Base-by-base conservation (phyloP, 2,329 filamentous ascomycete species). In the Botrytis pseudocinerea region DNA sequence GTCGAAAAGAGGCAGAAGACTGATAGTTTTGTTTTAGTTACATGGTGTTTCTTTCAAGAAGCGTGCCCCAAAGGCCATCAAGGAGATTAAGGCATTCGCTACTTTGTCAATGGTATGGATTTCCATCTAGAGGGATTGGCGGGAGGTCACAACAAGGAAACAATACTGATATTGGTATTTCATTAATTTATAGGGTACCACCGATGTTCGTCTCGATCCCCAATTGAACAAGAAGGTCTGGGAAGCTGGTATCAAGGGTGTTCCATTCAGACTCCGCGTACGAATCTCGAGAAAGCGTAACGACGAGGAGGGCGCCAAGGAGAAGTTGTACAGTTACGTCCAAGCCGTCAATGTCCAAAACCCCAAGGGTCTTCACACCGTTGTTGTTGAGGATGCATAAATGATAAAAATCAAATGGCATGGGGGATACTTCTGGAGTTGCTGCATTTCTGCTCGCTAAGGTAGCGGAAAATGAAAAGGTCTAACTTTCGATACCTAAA, bases 141-240 rank as follows among this genome's bases (percentile, higher is more conserved):
- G 35, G 60, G 22, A 59, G 35, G 59, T 63, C 38, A 38, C 44
- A 62, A 18, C 18, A 35, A 69, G 28, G 22, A 46, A 35, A 57
- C 22, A 68, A 42, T 73, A 25, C 38, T 72, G 60, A 71, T 61
- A 10, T 72, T 74, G 73, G 64, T 73, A 69, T 51, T 74, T 64
- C 80, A 77, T 78, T 69, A 74, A 73, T 75, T 44, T 70, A 74
- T 81, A 99, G 96, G 95, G 95, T 84, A 99, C 96, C 87, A 87
- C 89, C 83, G 96, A 99, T 85, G 96, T 99, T 87, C 96, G 96
- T 82, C 87, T 99, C 84, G 96, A 99, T 90, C 96, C 96, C 83
- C 93, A 96, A 88, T 88, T 99, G 83, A 99, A 99, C 93, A 99
- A 99, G 93, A 98, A 99, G 91, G 95, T 99, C 85, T 99, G 96